Evolutionary conservation across 2,329 filamentous ascomycete genomes (phyloP), one percentile per base, ranked within the genome.

Genomic region (Talaromyces amestolkiae): DNA sequence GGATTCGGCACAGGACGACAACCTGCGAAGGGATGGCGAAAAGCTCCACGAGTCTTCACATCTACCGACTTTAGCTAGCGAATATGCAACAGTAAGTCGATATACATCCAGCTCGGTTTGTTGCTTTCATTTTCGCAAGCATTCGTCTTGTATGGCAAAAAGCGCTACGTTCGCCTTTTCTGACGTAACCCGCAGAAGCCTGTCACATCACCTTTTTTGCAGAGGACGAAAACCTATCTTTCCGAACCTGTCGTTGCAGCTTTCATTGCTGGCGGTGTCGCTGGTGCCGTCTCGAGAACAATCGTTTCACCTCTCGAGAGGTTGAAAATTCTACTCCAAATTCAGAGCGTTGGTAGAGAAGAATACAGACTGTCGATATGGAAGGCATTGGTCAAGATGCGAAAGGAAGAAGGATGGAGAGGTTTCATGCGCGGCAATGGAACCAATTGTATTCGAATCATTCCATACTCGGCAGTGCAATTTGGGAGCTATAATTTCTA

Each of bases 401-500:
- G 94, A 89, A 89, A 84, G 72, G 95, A 99, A 76, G 95, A 99
- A 79, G 95, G 95, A 63, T 98, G 93, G 92, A 89, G 88, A 77
- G 95, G 95, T 0, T 96, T 98, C 79, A 96, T 99, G 93, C 88
- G 93, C 70, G 95, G 95, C 61, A 99, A 99, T 77, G 95, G 95
- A 69, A 97, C 93, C 67, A 99, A 99, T 79, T 99, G 95, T 83
- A 92, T 99, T 73, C 91, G 95, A 68, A 99, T 99, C 70, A 92
- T 99, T 61, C 95, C 95, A 4, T 99, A 99, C 78, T 98, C 94
- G 59, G 95, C 95, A 11, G 95, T 98, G 47, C 95, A 99, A 75
- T 99, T 99, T 78, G 94, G 94, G 71, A 96, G 93, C 75, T 99
- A 98, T 82, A 98, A 96, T 77, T 88, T 98, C 71, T 99, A 99